Conservation (phyloP, 352 stramenopile genomes). For the Globisporangium carolinianum region DNA sequence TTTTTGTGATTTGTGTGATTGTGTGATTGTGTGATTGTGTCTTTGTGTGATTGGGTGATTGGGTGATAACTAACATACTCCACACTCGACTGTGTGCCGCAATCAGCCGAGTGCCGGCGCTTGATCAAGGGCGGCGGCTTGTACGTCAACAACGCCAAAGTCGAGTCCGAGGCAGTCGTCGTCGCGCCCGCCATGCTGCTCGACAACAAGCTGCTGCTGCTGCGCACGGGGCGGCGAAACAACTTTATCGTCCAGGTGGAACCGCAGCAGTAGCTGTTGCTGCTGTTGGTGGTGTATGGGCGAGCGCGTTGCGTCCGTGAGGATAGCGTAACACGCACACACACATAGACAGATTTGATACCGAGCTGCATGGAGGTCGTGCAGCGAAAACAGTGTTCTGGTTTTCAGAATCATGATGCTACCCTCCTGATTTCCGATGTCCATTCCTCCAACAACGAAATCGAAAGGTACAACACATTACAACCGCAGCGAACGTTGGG, state of each 20-base stretch:
- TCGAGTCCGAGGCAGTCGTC: constrained; percentile 40
- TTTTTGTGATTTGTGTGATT: not conserved
- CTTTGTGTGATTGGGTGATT: not conserved
- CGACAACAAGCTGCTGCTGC: constrained; percentile 54
- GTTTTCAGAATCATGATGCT: constrained; percentile 7
- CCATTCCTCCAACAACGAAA: no score
- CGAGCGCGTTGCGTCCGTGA: no score
- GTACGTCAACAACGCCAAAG: constrained; percentile 89
- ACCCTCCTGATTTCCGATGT: no score
- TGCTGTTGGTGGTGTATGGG: no score
- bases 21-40: not conserved
- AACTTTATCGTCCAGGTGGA: constrained; percentile 68
- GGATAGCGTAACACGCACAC: no score
- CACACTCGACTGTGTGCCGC: not conserved
- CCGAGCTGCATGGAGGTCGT: no score
- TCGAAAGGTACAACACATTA: no score
- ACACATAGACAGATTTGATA: not conserved
- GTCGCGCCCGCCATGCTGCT: constrained; percentile 42
- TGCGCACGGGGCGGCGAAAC: constrained; percentile 72
- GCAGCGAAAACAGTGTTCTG: not conserved
- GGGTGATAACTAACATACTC: not conserved
- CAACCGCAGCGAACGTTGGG: not conserved
- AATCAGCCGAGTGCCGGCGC: constrained; percentile 88
- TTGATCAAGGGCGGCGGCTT: constrained; percentile 95
- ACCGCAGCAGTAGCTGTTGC: no score